Conservation (phyloP, 2,329 filamentous ascomycete species). For the Paecilomyces niveus region DNA sequence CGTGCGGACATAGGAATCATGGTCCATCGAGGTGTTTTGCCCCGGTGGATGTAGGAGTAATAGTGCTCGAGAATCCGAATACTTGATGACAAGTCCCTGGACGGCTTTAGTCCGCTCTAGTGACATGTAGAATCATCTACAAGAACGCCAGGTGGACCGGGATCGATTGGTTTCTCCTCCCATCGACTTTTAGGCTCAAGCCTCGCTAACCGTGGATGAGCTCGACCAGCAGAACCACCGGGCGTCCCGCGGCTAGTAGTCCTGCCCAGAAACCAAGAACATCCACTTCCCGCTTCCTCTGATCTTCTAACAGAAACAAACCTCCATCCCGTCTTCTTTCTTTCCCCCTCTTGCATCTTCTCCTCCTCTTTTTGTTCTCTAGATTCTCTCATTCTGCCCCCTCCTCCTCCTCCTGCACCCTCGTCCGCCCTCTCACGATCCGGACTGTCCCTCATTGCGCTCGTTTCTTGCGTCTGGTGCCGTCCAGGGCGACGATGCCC, state of each 20-base stretch:
- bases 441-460: background rate
- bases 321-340: background rate
- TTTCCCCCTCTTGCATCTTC: background rate
- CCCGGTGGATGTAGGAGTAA: no score
- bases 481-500: background rate
- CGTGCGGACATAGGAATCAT: no score
- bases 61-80: background rate
- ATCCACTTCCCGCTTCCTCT: background rate
- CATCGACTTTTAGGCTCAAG: background rate
- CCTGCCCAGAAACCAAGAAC: background rate
- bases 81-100: background rate
- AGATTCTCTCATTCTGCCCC: background rate
- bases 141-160: background rate
- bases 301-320: background rate
- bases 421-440: background rate
- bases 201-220: background rate
- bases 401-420: background rate
- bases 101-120: background rate
- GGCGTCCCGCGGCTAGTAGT: background rate
- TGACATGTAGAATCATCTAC: background rate
- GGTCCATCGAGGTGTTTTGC: no score
- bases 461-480: background rate
- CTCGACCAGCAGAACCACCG: background rate
- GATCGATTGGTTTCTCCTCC: background rate
- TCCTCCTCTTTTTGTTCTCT: background rate